Evolutionary conservation across 1,284 basidiomycete species (phyloP), one percentile per base, ranked within the genome.

Genomic region (Malassezia slooffiae): DNA sequence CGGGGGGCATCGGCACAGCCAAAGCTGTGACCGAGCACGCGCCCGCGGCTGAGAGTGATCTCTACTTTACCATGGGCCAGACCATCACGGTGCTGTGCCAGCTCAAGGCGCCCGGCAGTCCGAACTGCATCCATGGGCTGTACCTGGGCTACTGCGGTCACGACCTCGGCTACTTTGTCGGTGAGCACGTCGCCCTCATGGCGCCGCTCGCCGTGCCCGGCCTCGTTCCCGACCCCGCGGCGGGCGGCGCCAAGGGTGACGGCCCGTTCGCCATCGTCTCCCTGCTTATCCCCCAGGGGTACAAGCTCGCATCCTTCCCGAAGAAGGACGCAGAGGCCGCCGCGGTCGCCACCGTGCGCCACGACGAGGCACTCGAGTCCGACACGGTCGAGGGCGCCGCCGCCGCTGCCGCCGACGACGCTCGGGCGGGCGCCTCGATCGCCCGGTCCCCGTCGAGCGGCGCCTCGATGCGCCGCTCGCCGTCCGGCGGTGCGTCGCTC

Each of bases 21-120:
- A 58, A 57, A n/a, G 62, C 64, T 20, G 46, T 58, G 24, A 54
- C 62, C 50, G 62, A 62, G 15, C 60, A 57, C 6, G 59, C 62
- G 19, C 55, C 55, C 30, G 59, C 57, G 29, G 42, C 57, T 26
- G 62, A 62, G 15, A 19, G 33, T 26, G 60, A 62, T 33, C 55
- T 67, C 35, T 61, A 63, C 51, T 66, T 67, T 45, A 63, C 62
- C 57, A 52, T 55, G 13, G 66, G 66, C 26, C 62, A 69, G 34
- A 55, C 54, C 34, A 65, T 69, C 49, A 56, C 58, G 24, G 62
- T 65, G 12, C 56, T 69, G 17, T 58, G 55, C 26, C 43, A 54
- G 28, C 52, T 65, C 21, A 7, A 24, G 13, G 13, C 8, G 0
- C 37, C 41, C 15, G 24, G 34, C 10, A 23, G 36, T 10, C 47